A percentile compares a stretch with the other conserved stretches of the same genome.
These are phyloP conservation scores for Colletotrichum costaricense DNA, from an alignment of 2,329 filamentous ascomycete species.

Conservation along the genomic window DNA sequence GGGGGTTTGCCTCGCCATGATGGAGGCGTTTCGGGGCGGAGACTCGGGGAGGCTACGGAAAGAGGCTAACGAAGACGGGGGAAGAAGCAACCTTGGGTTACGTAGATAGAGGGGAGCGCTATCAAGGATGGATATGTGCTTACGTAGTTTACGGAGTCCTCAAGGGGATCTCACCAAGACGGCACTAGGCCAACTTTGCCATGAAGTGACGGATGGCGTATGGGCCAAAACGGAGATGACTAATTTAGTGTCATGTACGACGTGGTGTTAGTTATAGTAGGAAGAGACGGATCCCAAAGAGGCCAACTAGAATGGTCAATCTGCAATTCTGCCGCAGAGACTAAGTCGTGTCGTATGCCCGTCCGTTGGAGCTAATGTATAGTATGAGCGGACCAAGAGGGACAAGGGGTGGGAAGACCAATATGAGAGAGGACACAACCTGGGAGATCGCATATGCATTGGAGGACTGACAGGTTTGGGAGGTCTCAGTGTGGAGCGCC, in stretches of 20 bases:
- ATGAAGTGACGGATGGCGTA: constrained; percentile 24
- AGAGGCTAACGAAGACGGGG: constrained; percentile 18
- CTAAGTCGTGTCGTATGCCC: constrained; percentile 3
- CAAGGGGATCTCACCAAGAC: not conserved
- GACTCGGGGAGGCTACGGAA: constrained; percentile 17
- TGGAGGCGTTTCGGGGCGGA: constrained; percentile 25
- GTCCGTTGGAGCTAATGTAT: constrained; percentile 17
- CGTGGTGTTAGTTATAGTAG: not conserved
- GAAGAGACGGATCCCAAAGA: not conserved
- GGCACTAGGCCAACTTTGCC: constrained; percentile 13
- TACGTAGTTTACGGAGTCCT: constrained; percentile 7
- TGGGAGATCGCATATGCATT: not conserved
- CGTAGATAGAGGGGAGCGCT: constrained; percentile 10
- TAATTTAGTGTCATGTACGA: constrained; percentile 9
- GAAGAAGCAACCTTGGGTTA: not conserved
- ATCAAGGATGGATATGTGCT: not conserved
- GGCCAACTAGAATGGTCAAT: constrained; percentile 6
- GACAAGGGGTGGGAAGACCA: not conserved
- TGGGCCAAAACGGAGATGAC: not conserved
- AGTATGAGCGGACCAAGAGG: not conserved
- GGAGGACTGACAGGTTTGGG: not conserved
- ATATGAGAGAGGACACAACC: not conserved
- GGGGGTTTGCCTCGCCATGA: constrained; percentile 20
- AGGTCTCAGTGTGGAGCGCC: not conserved
- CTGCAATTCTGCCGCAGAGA: constrained; percentile 29